Evolutionary conservation across 495 filamentous ascomycete genomes (phyloP), one percentile per base, ranked within the genome.

Genomic region (Neurospora sp.): DNA sequence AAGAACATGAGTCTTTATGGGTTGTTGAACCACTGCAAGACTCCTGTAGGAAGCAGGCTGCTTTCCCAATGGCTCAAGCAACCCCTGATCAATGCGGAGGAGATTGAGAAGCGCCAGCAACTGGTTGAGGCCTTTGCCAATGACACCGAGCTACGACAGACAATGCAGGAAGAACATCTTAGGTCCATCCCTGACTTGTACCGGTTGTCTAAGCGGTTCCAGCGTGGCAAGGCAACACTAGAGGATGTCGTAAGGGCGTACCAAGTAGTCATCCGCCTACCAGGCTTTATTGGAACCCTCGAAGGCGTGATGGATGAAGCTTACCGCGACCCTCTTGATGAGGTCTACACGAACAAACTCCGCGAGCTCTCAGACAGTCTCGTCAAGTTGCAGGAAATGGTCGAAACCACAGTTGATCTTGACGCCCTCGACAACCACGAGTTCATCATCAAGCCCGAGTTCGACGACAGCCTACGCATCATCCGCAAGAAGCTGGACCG

Each of bases 1-100:
- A 98, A 97, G 85, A 97, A 88, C n/a, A 99, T 98, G 96, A 97
- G 93, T 78, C 77, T 99, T 73, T 98, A 92, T 76, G 96, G 96
- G 3, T 81, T 99, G 41, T 85, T 99, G 70, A 98, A 99, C 78
- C 96, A 98, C 78, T 99, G 96, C 86, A 99, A 97, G 82, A 99
- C 96, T 6, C 92, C 96, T 2, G 89, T 96, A 35, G 96, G 96
- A 6, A 97, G 94, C 77, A 88, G 96, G 66, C 79, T 99, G 75
- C 84, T 99, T 16, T 91, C 94, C 3, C 96, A 99, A 82, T 99
- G 96, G 96, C 85, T 99, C 38, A 99, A 98, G 84, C 96, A 99
- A 82, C 96, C 96, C 0, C 82, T 99, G 37, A 99, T 99, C 96
- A 92, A 89, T 82, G 88, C 92, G 70, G 85, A 88, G 14, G 94